These are phyloP conservation scores for Penicillium bovifimosum DNA, from an alignment of 495 filamentous ascomycete species.

Conservation along the genomic window DNA sequence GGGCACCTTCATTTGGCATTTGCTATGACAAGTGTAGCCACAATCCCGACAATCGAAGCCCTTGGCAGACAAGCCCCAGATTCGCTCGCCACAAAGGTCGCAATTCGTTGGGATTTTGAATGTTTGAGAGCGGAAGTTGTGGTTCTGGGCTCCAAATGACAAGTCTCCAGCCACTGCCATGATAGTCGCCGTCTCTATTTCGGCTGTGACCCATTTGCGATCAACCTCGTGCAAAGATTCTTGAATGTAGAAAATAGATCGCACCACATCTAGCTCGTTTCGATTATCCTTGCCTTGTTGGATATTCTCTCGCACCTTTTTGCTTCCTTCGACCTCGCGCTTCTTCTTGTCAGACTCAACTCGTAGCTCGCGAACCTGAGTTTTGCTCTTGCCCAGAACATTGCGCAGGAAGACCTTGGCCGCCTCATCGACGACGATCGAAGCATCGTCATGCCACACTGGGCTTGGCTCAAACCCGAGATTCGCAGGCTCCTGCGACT, in stretches of 20 bases:
- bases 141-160: slow-evolving; percentile 82
- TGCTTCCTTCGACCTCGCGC: slow-evolving; percentile 71
- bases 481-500: slow-evolving; percentile 75
- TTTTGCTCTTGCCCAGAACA: slow-evolving; percentile 82
- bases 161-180: slow-evolving; percentile 82
- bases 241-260: slow-evolving; percentile 68
- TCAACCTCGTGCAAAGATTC: slow-evolving; percentile 86
- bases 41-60: slow-evolving; percentile 94
- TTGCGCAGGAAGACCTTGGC: slow-evolving; percentile 91
- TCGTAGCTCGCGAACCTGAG: slow-evolving; percentile 68
- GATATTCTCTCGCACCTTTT: slow-evolving; percentile 64
- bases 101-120: slow-evolving; percentile 99
- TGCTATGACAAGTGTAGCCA: slow-evolving; percentile 95
- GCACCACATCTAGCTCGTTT: slow-evolving; percentile 74
- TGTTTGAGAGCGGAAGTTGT: slow-evolving; percentile 94
- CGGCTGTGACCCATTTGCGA: slow-evolving; percentile 75
- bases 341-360: slow-evolving; percentile 78
- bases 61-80: slow-evolving; percentile 94
- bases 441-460: slow-evolving; percentile 91
- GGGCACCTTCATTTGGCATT: slow-evolving; percentile 98
- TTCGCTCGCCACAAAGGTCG: slow-evolving; percentile 90
- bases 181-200: slow-evolving; percentile 88
- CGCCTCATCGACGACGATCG: slow-evolving; percentile 73
- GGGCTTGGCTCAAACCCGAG: slow-evolving; percentile 90
- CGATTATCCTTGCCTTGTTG: slow-evolving; percentile 77